phyloP scores from a whole-genome alignment of 805 yeast species.

The Metschnikowia kunwiensis region DNA sequence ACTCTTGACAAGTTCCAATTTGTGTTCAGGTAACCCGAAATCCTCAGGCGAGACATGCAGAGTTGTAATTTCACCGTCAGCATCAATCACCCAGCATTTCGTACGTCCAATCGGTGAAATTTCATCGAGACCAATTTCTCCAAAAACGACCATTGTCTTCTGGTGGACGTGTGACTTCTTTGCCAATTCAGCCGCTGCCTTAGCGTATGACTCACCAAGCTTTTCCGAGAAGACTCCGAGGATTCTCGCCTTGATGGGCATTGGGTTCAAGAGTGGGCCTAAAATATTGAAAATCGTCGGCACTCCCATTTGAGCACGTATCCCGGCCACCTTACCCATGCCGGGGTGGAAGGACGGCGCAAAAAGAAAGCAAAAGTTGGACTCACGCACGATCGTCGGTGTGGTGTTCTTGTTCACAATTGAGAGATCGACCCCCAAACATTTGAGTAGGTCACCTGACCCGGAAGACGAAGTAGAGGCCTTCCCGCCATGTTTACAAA shows the following conservation, averaged over 20 bases:
- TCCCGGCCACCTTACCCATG: conserved; percentile 75
- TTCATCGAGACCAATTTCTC: conserved; percentile 88
- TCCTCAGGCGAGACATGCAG: conserved; percentile 63
- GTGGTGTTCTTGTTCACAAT: conserved; percentile 63
- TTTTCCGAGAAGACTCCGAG: conserved; percentile 83
- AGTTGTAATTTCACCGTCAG: conserved; percentile 39
- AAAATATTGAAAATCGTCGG: conserved; percentile 92
- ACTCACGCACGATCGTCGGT: conserved; percentile 51
- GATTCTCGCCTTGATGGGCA: conserved; percentile 72
- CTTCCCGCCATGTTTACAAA: conserved; percentile 96
- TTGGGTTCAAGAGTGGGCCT: conserved; percentile 94
- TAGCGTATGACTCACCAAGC: conserved; percentile 81
- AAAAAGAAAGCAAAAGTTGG: conserved; percentile 65
- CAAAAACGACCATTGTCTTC: conserved; percentile 86
- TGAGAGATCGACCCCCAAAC: conserved; percentile 78
- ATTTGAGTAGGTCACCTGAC: conserved; percentile 80
- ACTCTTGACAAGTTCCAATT: conserved; percentile 63
- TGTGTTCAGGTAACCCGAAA: conserved; percentile 77
- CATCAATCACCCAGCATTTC: conserved; percentile 68
- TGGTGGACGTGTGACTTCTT: conserved; percentile 41
- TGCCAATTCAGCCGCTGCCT: conserved; percentile 69
- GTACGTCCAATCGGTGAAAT: conserved; percentile 86
- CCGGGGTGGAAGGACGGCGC: conserved; percentile 96
- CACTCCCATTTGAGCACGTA: conserved; percentile 77
- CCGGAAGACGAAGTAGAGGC: conserved; percentile 94